phyloP scores from a whole-genome alignment of 306 rosid species.

The Alnus rubra region DNA sequence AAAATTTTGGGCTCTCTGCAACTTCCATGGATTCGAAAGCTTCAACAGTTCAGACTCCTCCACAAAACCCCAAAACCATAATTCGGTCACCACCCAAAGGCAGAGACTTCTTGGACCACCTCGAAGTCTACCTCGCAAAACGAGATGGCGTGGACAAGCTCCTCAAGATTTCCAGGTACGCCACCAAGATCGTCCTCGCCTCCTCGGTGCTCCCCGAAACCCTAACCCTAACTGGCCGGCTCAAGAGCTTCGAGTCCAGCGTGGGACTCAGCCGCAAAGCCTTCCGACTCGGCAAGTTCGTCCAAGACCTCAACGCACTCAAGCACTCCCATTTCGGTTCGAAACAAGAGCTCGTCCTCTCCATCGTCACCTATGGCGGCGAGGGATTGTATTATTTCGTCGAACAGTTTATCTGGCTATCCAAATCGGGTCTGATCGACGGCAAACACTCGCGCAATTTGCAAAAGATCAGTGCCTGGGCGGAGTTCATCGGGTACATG shows the following conservation, averaged over 20 bases:
- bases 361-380: slow-evolving; percentile 70
- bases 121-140: slow-evolving; percentile 79
- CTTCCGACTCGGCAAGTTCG: too few species aligned
- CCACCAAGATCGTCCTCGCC: too few species aligned
- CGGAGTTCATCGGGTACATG: slow-evolving; percentile 52
- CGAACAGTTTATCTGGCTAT: slow-evolving; percentile 86
- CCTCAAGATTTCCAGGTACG: too few species aligned
- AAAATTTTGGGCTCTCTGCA: background rate
- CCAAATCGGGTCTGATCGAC: slow-evolving; percentile 68
- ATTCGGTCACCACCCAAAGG: slow-evolving; percentile 26
- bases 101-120: slow-evolving; percentile 63
- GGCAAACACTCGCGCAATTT: slow-evolving; percentile 33
- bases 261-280: too few species aligned
- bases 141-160: slow-evolving; percentile 37
- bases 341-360: slow-evolving; percentile 24
- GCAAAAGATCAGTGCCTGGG: slow-evolving; percentile 57
- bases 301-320: too few species aligned
- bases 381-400: slow-evolving; percentile 79
- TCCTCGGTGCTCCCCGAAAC: too few species aligned
- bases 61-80: slow-evolving; percentile 23
- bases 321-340: too few species aligned
- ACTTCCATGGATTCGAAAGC: slow-evolving; percentile 50
- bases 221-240: too few species aligned
- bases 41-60: slow-evolving; percentile 17
- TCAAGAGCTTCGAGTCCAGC: too few species aligned